A percentile compares a stretch with the other conserved stretches of the same genome.
phyloP scores from a whole-genome alignment of 2,329 filamentous ascomycete genomes.

The Alternaria solani region DNA sequence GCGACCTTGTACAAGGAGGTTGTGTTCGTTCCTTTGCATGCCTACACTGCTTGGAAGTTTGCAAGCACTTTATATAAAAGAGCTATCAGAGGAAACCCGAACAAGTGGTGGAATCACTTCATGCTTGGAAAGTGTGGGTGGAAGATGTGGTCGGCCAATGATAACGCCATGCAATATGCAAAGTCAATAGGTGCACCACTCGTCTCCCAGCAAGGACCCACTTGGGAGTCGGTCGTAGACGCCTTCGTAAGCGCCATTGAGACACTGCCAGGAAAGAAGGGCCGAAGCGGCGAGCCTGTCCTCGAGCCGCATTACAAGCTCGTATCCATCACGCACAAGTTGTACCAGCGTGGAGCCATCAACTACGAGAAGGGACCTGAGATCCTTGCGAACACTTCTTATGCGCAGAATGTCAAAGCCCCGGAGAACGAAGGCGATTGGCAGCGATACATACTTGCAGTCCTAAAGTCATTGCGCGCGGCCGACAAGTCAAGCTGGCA shows the following conservation, averaged over 20 bases:
- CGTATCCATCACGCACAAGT: conserved; percentile 80
- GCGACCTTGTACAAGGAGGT: conserved; percentile 63
- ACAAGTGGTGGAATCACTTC: conserved; percentile 72
- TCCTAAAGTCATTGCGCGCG: conserved; percentile 65
- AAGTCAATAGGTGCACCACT: conserved; percentile 41
- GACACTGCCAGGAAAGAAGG: conserved; percentile 66
- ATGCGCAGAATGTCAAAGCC: conserved; percentile 60
- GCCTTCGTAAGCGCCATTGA: conserved; percentile 68
- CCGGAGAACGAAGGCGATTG: conserved; percentile 62
- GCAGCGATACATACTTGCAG: conserved; percentile 69
- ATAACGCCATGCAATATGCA: conserved; percentile 46
- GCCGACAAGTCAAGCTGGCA: conserved; percentile 97
- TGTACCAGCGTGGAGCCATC: conserved; percentile 66
- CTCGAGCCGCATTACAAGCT: conserved; percentile 95
- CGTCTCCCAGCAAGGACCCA: conserved; percentile 32
- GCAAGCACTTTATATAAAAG: conserved; percentile 67
- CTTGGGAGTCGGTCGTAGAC: conserved; percentile 61
- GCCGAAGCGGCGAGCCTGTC: conserved; percentile 75
- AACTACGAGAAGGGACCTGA: conserved; percentile 57
- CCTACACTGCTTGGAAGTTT: conserved; percentile 71
- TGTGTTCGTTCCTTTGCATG: conserved; percentile 65
- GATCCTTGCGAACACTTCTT: conserved; percentile 62
- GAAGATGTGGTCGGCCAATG: conserved; percentile 69
- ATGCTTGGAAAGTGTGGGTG: conserved; percentile 76
- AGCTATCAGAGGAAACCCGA: conserved; percentile 65